Evolutionary conservation across 1,284 basidiomycete species (phyloP).

Genomic region (Apiotrichum sp.): DNA sequence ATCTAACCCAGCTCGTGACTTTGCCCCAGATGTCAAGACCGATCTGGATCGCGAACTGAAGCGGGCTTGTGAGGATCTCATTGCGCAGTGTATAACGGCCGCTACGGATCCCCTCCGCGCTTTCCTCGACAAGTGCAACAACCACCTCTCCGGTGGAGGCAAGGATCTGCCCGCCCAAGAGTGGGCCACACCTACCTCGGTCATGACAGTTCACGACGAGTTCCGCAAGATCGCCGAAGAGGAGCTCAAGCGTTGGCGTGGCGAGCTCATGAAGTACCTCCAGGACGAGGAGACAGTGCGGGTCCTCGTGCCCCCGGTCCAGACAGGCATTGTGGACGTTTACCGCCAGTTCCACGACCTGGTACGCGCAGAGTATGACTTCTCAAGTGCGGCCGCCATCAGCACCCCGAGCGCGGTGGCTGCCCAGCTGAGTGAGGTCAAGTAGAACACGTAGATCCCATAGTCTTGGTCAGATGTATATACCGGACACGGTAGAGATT

Average conservation of each 20-base stretch:
- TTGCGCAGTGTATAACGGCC: constrained; percentile 56
- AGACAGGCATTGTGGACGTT: constrained; percentile 62
- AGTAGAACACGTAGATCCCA: not conserved
- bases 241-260: constrained; percentile 56
- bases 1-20: constrained; percentile 17
- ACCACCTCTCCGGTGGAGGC: constrained; percentile 32
- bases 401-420: constrained; percentile 41
- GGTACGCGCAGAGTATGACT: constrained; percentile 49
- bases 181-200: constrained; percentile 48
- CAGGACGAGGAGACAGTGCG: constrained; percentile 69
- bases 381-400: constrained; percentile 43
- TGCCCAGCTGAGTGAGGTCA: constrained; percentile 9
- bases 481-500: too few relatives aligned
- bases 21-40: constrained; percentile 50
- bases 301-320: constrained; percentile 67
- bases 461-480: too few relatives aligned
- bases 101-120: constrained; percentile 54
- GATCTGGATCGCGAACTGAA: constrained; percentile 78
- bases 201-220: constrained; percentile 52
- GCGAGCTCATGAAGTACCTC: constrained; percentile 63
- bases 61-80: constrained; percentile 72
- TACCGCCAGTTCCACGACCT: constrained; percentile 64
- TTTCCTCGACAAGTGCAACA: constrained; percentile 56
- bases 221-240: constrained; percentile 52
- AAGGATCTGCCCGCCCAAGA: constrained; percentile 51